phyloP scores from a whole-genome alignment of 768 basidiomycete genomes.

The Termitomyces sp. region DNA sequence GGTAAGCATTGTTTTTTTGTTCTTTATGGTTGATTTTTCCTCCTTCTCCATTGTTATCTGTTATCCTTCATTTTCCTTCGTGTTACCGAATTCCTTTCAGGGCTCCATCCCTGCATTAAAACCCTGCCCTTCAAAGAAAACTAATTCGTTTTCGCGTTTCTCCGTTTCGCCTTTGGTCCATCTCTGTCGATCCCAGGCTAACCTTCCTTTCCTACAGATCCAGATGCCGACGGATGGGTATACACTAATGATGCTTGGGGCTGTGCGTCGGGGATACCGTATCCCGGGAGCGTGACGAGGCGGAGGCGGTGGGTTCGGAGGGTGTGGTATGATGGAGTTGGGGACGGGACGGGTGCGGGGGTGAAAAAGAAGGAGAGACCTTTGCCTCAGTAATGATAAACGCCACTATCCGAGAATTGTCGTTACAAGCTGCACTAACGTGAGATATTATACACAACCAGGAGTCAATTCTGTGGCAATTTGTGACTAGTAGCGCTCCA shows the following conservation, averaged over 20 bases:
- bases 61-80: neutral
- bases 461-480: too few species aligned
- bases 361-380: neutral
- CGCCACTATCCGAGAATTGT: too few species aligned
- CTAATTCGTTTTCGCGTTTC: neutral
- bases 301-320: constrained; percentile 66
- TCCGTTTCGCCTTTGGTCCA: neutral
- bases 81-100: neutral
- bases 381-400: too few species aligned
- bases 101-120: too few species aligned
- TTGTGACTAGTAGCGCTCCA: too few species aligned
- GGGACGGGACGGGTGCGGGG: neutral
- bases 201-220: neutral
- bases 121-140: too few species aligned
- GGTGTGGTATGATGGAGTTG: constrained; percentile 46
- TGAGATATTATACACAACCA: too few species aligned
- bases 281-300: constrained; percentile 49
- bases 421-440: too few species aligned
- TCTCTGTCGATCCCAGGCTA: neutral
- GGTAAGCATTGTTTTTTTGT: neutral
- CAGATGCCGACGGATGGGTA: constrained; percentile 63
- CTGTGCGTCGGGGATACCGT: constrained; percentile 36
- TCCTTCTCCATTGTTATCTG: neutral
- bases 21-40: neutral
- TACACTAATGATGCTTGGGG: constrained; percentile 79